Base-by-base conservation (phyloP, 371 early-diverging fungal genomes). In the Rhizopus stolonifer region DNA sequence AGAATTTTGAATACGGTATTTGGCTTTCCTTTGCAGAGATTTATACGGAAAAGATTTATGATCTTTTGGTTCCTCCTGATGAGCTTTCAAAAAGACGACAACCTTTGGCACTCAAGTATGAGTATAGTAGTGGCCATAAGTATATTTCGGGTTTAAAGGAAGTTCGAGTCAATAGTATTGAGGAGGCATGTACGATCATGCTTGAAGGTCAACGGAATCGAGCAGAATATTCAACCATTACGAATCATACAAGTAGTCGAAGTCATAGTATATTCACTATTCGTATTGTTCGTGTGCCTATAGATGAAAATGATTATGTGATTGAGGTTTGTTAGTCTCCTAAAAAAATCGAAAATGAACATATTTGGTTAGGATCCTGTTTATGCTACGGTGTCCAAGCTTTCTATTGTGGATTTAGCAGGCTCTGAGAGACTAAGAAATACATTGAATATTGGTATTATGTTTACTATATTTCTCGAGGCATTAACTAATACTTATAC, bases 341-440 rank as follows among this genome's bases (percentile, higher is more conserved):
- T n/a, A n/a, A n/a, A n/a, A n/a, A 46, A n/a, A 36, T 14, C 14
- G 15, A 7, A n/a, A n/a, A 8, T 45, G 10, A n/a, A 10, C n/a
- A 22, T 24, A n/a, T 61, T 60, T 13, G 43, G 15, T 45, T 45
- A 78, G 82, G 61, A 77, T 58, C 63, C 72, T 21, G 54, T 65
- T 11, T 72, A 62, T 44, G 70, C 75, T 2, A 69, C 70, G 0
- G 58, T 82, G 9, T 80, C 80, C 2, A 75, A 78, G 22, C 51
- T 95, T 47, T 86, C 85, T 2, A 79, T 99, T 49, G 95, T 99
- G 15, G 99, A 99, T 69, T 63, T 99, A 44, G 99, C 99, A 17
- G 99, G 99, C 18, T 88, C 89, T 21, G 99, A 99, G 71, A 79
- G 98, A 46, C 80, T 89, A 31, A 75, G 82, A 44, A 86, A 87